Evolutionary conservation across 176 grass and related monocot species (phyloP), one percentile per base, ranked within the genome.

Genomic region (Oryza longistaminata): DNA sequence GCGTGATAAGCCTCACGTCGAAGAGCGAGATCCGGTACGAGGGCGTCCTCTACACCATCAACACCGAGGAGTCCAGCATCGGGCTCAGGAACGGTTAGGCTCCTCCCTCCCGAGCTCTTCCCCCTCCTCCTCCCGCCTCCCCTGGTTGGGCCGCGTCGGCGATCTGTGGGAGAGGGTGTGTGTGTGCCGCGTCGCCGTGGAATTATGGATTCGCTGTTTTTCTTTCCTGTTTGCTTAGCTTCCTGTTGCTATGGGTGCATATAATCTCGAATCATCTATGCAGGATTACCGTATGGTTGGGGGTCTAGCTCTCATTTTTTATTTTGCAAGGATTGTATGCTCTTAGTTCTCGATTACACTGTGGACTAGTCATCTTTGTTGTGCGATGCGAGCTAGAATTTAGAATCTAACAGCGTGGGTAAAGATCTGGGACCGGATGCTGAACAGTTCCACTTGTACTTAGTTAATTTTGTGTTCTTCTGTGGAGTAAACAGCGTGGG

Each of bases 1-100:
- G 92, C 73, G 66, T 97, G 61, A 97, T 94, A 71, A 97, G 90
- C 73, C 90, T 97, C 45, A 97, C 89, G 21, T 97, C 95, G 66
- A 97, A 97, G 82, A 97, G 95, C 88, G 92, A 94, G 90, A 97
- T 97, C 87, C 88, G 95, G 73, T 97, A 97, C 81, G 95, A 94
- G 79, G 95, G 92, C n/a, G 64, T 97, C 86, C 79, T 97, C 6
- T 97, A 97, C 95, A 91, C 81, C 85, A 97, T 97, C 91, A 97
- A 94, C 88, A 93, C 95, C 79, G 95, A 93, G 33, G 95, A 97
- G 81, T 97, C 92, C 68, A 94, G 88, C 92, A 94, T 97, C 88
- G 92, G 95, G 7, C 83, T 97, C 66, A 90, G 79, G 78, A 93
- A 93, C 66, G 95, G 95, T 97, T 83, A 4, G 49, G 22, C 52